Percentiles rank a stretch among this genome's conserved stretches.
Evolutionary conservation across 441 rosid genomes (phyloP).

Genomic region (Melastoma candidum): DNA sequence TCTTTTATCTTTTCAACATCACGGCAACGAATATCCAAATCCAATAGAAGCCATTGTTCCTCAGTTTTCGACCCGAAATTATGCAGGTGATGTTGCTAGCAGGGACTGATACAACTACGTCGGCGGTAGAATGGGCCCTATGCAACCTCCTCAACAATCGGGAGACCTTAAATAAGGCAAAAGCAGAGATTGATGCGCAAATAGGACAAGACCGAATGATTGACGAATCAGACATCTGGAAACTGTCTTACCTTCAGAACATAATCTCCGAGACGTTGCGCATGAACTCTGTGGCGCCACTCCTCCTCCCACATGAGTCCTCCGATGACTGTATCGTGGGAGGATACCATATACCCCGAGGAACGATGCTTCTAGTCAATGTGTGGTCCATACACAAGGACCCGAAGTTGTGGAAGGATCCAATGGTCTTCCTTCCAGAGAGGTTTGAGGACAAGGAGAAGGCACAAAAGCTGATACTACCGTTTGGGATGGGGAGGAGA

Average conservation of each 20-base stretch:
- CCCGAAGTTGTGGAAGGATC: not conserved
- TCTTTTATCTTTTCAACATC: not conserved
- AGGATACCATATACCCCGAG: too few relatives aligned
- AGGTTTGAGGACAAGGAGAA: not conserved
- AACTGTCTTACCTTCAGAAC: not conserved
- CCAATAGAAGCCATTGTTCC: too few relatives aligned
- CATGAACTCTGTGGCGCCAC: not conserved
- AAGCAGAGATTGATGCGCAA: not conserved
- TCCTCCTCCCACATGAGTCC: not conserved
- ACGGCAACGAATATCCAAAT: not conserved
- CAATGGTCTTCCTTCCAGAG: not conserved
- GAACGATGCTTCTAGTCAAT: too few relatives aligned
- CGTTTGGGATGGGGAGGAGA: not conserved
- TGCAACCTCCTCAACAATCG: not conserved
- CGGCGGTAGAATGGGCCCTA: too few relatives aligned
- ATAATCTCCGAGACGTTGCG: conserved; percentile 4
- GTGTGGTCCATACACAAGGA: too few relatives aligned
- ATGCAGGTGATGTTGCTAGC: too few relatives aligned
- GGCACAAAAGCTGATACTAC: not conserved
- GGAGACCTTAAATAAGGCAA: not conserved
- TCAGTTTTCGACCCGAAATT: too few relatives aligned
- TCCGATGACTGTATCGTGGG: not conserved
- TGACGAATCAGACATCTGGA: not conserved
- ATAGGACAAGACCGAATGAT: not conserved
- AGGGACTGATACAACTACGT: too few relatives aligned